Evolutionary conservation across 345 rosid genomes (phyloP), one percentile per base, ranked within the genome.

Genomic region (Brassica rapa): DNA sequence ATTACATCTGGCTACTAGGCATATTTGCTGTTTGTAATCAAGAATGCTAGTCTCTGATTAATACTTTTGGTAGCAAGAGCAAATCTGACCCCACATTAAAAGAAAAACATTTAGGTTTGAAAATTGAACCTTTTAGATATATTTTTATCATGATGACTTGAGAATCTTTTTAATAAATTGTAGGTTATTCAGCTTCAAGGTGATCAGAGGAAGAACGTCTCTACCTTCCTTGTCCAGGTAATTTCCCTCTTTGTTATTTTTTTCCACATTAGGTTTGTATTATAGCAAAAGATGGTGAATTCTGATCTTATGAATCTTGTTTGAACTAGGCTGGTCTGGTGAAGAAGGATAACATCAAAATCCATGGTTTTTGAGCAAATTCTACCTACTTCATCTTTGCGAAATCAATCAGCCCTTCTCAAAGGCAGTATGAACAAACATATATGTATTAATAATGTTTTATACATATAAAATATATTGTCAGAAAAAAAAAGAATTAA

Each of bases 321-420:
- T 33, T 73, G 73, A 24, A 46, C n/a, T 6, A 90, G 97, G 93
- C 93, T 70, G 93, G 91, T 62, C 86, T 91, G 70, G 91, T 91
- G 88, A 88, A 86, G 93, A 90, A 89, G 87, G 93, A 91, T 23
- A 81, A 83, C 56, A 91, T 91, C 82, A 91, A 91, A 80, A 90
- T 91, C 62, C 97, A 91, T 85, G 94, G 97, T 73, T 91, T 91
- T 77, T 90, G 71, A 88, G 71, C 39, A 33, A 71, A 55, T 24
- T 68, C 62, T 59, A 57, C 14, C 25, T 53, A 46, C 60, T 53
- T 68, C 68, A 15, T 15, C 25, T 51, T 56, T 21, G 74, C 30
- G 1, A 49, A 71, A 63, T 53, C 81, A 63, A 77, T 53, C 66
- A 25, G 75, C 4, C 29, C 5, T 21, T 76, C 21, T 16, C 24